phyloP scores from a whole-genome alignment of 2,329 filamentous ascomycete genomes.

The Fusarium mangiferae region DNA sequence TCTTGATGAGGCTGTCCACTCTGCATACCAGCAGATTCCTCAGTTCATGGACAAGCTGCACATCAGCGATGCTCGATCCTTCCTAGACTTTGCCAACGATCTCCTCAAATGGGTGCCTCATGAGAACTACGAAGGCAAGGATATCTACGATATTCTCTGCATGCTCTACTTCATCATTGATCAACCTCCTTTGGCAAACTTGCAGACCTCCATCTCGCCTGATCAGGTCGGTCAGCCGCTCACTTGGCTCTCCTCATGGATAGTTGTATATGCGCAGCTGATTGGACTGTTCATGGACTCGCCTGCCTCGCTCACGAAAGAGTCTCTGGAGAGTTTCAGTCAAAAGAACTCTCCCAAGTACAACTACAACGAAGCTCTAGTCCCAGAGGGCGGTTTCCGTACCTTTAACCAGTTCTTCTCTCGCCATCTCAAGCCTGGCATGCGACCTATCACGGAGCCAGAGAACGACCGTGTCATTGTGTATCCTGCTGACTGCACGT shows the following conservation, averaged over 20 bases:
- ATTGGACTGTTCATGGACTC: conserved; percentile 19
- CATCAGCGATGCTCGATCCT: not conserved
- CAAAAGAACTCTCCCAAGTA: conserved; percentile 4
- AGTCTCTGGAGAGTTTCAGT: not conserved
- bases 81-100: conserved; percentile 14
- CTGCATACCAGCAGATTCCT: not conserved
- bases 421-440: not conserved
- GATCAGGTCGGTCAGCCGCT: not conserved
- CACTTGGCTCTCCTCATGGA: conserved; percentile 12
- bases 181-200: not conserved
- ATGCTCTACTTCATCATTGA: conserved; percentile 15
- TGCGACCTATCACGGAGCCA: not conserved
- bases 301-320: not conserved
- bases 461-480: not conserved
- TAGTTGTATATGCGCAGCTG: conserved; percentile 5
- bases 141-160: conserved; percentile 7
- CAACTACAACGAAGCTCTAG: not conserved
- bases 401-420: conserved; percentile 16
- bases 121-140: not conserved
- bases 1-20: not conserved
- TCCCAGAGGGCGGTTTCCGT: conserved; percentile 6
- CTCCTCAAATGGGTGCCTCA: conserved; percentile 10
- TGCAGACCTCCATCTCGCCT: conserved; percentile 1
- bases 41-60: conserved; percentile 16
- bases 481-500: conserved; percentile 6